Percentiles rank a stretch among this genome's conserved stretches.
These are phyloP conservation scores for Sparassis latifolia DNA, from an alignment of 1,284 basidiomycete species.

Conservation along the genomic window DNA sequence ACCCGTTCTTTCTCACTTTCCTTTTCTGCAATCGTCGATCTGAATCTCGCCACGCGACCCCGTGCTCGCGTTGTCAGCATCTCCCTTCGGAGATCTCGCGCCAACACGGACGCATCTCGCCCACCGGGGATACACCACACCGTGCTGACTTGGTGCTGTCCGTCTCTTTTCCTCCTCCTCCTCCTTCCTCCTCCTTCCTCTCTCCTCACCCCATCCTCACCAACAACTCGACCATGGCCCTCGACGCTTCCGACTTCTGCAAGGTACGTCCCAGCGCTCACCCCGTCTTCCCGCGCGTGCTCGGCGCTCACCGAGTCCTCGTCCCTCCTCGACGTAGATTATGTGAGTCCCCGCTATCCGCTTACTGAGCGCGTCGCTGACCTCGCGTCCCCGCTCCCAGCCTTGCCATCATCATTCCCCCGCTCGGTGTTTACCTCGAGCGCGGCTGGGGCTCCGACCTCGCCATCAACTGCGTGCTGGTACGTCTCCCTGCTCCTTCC, in stretches of 20 bases:
- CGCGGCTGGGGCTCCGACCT: constrained; percentile 68
- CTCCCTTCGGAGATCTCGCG: too few species aligned
- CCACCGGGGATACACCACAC: too few species aligned
- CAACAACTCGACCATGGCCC: constrained; percentile 41
- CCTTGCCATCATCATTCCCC: constrained; percentile 68
- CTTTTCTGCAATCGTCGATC: too few species aligned
- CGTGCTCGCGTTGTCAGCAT: too few species aligned
- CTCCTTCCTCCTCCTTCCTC: too few species aligned
- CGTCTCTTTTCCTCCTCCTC: too few species aligned
- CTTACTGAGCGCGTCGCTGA: background rate
- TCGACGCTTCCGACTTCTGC: constrained; percentile 69
- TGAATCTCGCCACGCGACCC: too few species aligned
- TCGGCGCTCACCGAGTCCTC: background rate
- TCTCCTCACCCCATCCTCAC: too few species aligned
- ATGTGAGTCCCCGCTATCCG: constrained; percentile 17
- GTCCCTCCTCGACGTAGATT: constrained; percentile 19
- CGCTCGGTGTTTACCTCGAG: constrained; percentile 76
- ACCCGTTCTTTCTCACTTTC: too few species aligned
- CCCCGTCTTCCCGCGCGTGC: background rate
- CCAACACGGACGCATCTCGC: too few species aligned
- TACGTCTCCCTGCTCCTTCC: constrained; percentile 15
- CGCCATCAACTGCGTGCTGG: constrained; percentile 62
- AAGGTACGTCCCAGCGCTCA: constrained; percentile 41
- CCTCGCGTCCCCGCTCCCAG: constrained; percentile 23
- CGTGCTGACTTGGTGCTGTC: too few species aligned